Evolutionary conservation across 2,329 filamentous ascomycete genomes (phyloP).

Genomic region (Xylariales sp.): DNA sequence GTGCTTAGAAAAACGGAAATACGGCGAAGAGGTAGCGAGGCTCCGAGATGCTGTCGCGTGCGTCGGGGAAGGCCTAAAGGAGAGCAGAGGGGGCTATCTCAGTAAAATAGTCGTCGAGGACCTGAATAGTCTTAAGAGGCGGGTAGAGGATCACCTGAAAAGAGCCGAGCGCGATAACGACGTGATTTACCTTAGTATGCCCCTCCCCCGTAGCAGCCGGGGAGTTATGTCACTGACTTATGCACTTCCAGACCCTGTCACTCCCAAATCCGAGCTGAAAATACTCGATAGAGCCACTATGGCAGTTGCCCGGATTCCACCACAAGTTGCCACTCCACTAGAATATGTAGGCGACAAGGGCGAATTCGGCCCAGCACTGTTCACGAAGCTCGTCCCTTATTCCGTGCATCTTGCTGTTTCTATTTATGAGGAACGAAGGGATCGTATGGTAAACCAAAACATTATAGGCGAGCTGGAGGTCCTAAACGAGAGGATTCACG

Average conservation of each 20-base stretch:
- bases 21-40: constrained; percentile 93
- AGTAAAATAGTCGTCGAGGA: constrained; percentile 85
- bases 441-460: constrained; percentile 88
- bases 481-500: constrained; percentile 82
- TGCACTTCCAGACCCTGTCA: constrained; percentile 71
- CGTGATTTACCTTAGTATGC: constrained; percentile 84
- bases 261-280: constrained; percentile 88
- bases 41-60: constrained; percentile 84
- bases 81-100: constrained; percentile 77
- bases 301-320: constrained; percentile 82
- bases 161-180: constrained; percentile 97
- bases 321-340: constrained; percentile 83
- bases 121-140: constrained; percentile 82
- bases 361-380: constrained; percentile 85
- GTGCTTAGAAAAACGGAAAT: constrained; percentile 91
- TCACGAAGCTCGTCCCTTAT: constrained; percentile 92
- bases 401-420: constrained; percentile 94
- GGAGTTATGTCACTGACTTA: constrained; percentile 47
- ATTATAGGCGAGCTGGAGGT: constrained; percentile 87
- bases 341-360: constrained; percentile 82
- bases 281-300: constrained; percentile 88
- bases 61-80: constrained; percentile 86
- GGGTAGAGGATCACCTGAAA: constrained; percentile 88
- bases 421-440: constrained; percentile 91
- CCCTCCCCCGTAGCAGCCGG: not conserved